Conservation (phyloP, 2,329 filamentous ascomycete genomes). For the Aspergillus melleus region DNA sequence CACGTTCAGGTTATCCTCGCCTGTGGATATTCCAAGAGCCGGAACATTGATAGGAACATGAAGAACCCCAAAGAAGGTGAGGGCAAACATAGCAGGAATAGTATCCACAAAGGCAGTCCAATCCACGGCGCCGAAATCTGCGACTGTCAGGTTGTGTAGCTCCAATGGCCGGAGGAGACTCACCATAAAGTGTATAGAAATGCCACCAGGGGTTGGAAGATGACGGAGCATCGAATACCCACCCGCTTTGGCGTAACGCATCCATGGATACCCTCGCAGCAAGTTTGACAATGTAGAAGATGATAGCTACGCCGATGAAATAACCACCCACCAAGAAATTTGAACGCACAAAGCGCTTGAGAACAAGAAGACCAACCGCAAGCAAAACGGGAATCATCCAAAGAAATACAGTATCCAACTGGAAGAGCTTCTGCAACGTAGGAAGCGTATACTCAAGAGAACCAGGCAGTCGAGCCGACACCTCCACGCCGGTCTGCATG, state of each 20-base stretch:
- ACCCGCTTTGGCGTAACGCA: constrained; percentile 70
- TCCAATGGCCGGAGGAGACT: constrained; percentile 34
- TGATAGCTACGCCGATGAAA: constrained; percentile 74
- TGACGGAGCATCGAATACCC: constrained; percentile 87
- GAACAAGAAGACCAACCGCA: constrained; percentile 71
- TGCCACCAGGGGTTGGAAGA: constrained; percentile 92
- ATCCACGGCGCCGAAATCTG: constrained; percentile 77
- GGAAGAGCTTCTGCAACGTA: constrained; percentile 73
- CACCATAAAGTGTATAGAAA: constrained; percentile 94
- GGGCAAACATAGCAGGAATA: constrained; percentile 89
- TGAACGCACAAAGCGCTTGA: constrained; percentile 74
- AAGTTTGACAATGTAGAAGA: constrained; percentile 52
- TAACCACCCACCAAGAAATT: constrained; percentile 85
- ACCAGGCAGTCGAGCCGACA: constrained; percentile 84
- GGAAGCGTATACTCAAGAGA: constrained; percentile 77
- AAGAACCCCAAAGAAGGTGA: constrained; percentile 95
- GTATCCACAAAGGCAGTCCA: constrained; percentile 82
- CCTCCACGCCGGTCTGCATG: constrained; percentile 86
- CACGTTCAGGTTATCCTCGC: constrained; percentile 88
- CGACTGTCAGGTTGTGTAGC: constrained; percentile 4
- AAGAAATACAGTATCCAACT: constrained; percentile 71
- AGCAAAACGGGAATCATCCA: constrained; percentile 80
- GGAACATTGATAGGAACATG: constrained; percentile 99
- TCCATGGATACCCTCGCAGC: constrained; percentile 65
- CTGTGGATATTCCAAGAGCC: constrained; percentile 82